Conservation (phyloP, 108 stramenopile genomes). For the Skeletonema potamos region DNA sequence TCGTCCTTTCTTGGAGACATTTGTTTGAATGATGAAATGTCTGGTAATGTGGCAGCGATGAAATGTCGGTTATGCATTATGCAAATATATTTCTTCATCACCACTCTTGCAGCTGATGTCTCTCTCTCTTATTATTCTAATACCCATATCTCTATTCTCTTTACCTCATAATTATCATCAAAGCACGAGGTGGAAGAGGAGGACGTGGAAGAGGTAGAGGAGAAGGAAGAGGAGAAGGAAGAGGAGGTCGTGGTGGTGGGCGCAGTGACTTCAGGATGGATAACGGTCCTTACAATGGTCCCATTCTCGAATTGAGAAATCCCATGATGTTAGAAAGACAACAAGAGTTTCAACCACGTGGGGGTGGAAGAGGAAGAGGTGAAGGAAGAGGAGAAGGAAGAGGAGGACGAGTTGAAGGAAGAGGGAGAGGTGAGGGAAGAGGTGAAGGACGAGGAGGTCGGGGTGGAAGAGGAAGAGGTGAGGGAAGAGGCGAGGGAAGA, state of each 20-base stretch:
- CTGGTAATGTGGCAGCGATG: too few species aligned
- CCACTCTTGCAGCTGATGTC: neutral
- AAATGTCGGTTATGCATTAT: too few species aligned
- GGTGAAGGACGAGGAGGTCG: conserved; percentile 3
- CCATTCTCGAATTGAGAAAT: conserved; percentile 69
- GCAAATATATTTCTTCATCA: neutral
- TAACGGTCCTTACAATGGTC: conserved; percentile 31
- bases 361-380: conserved; percentile 10
- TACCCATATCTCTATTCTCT: neutral
- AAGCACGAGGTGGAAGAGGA: conserved; percentile 19
- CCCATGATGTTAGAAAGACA: conserved; percentile 68
- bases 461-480: conserved; percentile 12
- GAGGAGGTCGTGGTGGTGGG: conserved; percentile 26
- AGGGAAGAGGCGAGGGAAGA: conserved; percentile 9
- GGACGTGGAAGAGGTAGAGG: conserved; percentile 32
- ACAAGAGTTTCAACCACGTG: neutral
- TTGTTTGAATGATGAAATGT: neutral
- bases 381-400: conserved; percentile 14
- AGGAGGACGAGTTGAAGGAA: conserved; percentile 19
- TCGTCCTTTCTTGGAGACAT: neutral
- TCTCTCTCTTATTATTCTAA: neutral
- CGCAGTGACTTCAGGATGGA: neutral
- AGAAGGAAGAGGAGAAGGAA: too few species aligned
- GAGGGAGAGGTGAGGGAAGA: conserved; percentile 29
- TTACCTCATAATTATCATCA: neutral